Percentiles rank a stretch among this genome's conserved stretches.
Evolutionary conservation across 768 basidiomycete species (phyloP).

Genomic region (Panaeolus cyanescens): DNA sequence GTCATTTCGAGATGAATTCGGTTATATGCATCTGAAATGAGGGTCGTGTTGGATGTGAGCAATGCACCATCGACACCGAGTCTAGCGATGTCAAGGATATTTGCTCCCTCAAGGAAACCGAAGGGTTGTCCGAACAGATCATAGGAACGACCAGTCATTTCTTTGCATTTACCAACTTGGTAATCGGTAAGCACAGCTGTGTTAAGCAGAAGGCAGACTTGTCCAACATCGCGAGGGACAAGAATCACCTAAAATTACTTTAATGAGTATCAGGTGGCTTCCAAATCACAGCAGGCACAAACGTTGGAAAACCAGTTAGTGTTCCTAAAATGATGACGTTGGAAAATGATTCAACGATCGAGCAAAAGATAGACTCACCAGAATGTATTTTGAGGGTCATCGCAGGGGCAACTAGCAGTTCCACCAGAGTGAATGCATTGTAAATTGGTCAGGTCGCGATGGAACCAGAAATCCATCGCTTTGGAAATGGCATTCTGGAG

Average conservation of each 20-base stretch:
- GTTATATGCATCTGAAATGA: constrained; percentile 49
- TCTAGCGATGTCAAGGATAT: constrained; percentile 65
- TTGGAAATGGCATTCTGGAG: constrained; percentile 40
- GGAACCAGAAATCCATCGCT: constrained; percentile 67
- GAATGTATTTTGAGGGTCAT: constrained; percentile 43
- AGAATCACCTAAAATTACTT: constrained; percentile 42
- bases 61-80: constrained; percentile 55
- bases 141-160: constrained; percentile 54
- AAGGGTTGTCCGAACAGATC: constrained; percentile 46
- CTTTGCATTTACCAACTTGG: constrained; percentile 45
- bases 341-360: background rate
- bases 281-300: constrained; percentile 11
- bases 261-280: background rate
- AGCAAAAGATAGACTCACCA: constrained; percentile 25
- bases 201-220: constrained; percentile 56
- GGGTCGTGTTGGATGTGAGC: constrained; percentile 39
- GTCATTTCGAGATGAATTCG: constrained; percentile 53
- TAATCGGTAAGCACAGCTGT: constrained; percentile 38
- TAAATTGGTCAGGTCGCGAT: constrained; percentile 51
- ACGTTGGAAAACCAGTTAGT: constrained; percentile 67
- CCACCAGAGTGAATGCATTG: constrained; percentile 60
- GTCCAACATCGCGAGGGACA: constrained; percentile 56
- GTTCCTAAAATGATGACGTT: constrained; percentile 43
- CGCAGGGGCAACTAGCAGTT: constrained; percentile 52
- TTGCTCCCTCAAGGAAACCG: constrained; percentile 59